These are phyloP conservation scores for Paecilomyces sp. DNA, from an alignment of 2,329 filamentous ascomycete genomes.

Conservation along the genomic window DNA sequence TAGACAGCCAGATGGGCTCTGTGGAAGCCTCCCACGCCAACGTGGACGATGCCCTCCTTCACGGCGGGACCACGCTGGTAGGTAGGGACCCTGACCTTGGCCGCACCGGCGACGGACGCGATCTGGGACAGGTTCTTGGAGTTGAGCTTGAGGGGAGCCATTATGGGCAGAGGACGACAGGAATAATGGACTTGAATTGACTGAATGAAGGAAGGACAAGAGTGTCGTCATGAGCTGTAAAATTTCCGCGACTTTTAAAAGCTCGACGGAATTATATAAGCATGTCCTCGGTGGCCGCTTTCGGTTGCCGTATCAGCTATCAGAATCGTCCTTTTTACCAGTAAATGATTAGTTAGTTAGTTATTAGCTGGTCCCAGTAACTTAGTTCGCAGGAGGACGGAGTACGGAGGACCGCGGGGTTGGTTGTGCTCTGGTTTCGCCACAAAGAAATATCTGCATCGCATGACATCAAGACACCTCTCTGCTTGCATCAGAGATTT, in stretches of 20 bases:
- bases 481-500: no score
- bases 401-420: no score
- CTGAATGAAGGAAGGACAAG: constrained; percentile 10
- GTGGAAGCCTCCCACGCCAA: constrained; percentile 51
- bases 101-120: constrained; percentile 14
- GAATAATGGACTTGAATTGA: constrained; percentile 3
- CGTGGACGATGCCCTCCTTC: constrained; percentile 50
- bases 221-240: not conserved
- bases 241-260: not conserved
- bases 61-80: constrained; percentile 39
- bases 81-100: constrained; percentile 31
- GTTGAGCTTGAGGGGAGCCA: constrained; percentile 33
- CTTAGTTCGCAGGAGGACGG: no score
- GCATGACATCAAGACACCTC: no score
- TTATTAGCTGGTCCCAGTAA: no score
- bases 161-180: constrained; percentile 7
- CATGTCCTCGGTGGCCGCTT: not conserved
- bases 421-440: no score
- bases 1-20: constrained; percentile 49
- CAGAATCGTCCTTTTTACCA: not conserved
- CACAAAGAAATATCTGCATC: no score
- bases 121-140: constrained; percentile 34
- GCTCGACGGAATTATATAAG: not conserved
- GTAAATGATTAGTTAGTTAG: no score
- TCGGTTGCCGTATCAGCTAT: not conserved